These are phyloP conservation scores for Fusarium odoratissimum DNA, from an alignment of 2,329 filamentous ascomycete genomes.

Conservation along the genomic window DNA sequence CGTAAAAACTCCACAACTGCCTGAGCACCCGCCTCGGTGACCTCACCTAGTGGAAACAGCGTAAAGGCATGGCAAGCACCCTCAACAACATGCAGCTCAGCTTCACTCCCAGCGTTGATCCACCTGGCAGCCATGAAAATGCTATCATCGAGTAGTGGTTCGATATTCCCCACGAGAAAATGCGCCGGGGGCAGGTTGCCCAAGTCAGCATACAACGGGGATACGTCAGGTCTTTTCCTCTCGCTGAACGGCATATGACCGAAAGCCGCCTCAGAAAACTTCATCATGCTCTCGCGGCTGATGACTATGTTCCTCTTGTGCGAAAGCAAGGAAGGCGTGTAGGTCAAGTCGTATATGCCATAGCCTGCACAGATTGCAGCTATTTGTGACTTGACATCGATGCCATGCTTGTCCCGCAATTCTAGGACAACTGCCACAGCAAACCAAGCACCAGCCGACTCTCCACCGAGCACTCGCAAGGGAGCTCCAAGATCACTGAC, in stretches of 20 bases:
- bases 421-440: not conserved
- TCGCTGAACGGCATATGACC: not conserved
- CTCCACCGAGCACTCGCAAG: not conserved
- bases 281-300: not conserved
- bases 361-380: not conserved
- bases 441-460: not conserved
- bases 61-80: not conserved
- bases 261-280: not conserved
- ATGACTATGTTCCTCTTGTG: not conserved
- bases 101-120: not conserved
- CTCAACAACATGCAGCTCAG: not conserved
- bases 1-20: not conserved
- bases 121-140: not conserved
- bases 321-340: not conserved
- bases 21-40: not conserved
- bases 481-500: not conserved
- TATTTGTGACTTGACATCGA: not conserved
- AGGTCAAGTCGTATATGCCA: not conserved
- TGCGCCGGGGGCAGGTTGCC: not conserved
- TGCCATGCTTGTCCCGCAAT: not conserved
- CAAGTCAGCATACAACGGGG: not conserved
- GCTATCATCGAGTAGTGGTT: not conserved
- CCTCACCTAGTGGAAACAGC: not conserved
- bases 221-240: not conserved
- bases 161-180: not conserved